Percentiles rank a stretch among this genome's conserved stretches.
Conservation (phyloP, 768 basidiomycete species). For the Coprinellus micaceus region DNA sequence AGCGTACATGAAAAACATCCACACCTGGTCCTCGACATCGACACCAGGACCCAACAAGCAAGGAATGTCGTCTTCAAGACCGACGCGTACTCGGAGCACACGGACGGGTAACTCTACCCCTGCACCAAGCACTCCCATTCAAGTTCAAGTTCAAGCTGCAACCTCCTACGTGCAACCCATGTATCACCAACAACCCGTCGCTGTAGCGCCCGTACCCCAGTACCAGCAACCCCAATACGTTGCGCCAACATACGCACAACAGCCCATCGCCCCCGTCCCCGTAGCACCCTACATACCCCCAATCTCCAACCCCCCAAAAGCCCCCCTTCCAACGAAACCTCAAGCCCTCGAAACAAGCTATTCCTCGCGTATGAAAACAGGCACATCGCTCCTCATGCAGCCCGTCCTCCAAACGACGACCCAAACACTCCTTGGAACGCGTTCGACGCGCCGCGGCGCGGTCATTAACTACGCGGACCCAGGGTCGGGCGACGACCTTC, state of each 20-base stretch:
- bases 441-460: slow-evolving; percentile 53
- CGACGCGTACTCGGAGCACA: slow-evolving; percentile 14
- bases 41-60: slow-evolving; percentile 46
- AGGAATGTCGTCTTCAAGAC: slow-evolving; percentile 23
- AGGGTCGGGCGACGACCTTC: slow-evolving; percentile 76
- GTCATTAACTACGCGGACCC: slow-evolving; percentile 85
- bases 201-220: not conserved
- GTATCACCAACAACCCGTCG: slow-evolving; percentile 24
- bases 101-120: slow-evolving; percentile 39
- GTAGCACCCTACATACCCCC: slow-evolving; percentile 31
- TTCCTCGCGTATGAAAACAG: slow-evolving; percentile 85
- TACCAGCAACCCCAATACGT: not conserved
- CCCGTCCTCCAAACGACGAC: slow-evolving; percentile 58
- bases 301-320: slow-evolving; percentile 48
- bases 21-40: slow-evolving; percentile 62
- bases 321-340: slow-evolving; percentile 52
- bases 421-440: slow-evolving; percentile 20
- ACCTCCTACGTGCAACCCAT: slow-evolving; percentile 32
- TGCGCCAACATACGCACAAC: slow-evolving; percentile 9
- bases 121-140: slow-evolving; percentile 36
- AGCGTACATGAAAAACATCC: slow-evolving; percentile 63
- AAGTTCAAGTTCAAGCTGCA: slow-evolving; percentile 31
- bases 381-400: slow-evolving; percentile 86
- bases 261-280: slow-evolving; percentile 12
- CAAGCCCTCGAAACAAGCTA: slow-evolving; percentile 85